Evolutionary conservation across 2,329 filamentous ascomycete species (phyloP).

Genomic region (Claviceps sp.): DNA sequence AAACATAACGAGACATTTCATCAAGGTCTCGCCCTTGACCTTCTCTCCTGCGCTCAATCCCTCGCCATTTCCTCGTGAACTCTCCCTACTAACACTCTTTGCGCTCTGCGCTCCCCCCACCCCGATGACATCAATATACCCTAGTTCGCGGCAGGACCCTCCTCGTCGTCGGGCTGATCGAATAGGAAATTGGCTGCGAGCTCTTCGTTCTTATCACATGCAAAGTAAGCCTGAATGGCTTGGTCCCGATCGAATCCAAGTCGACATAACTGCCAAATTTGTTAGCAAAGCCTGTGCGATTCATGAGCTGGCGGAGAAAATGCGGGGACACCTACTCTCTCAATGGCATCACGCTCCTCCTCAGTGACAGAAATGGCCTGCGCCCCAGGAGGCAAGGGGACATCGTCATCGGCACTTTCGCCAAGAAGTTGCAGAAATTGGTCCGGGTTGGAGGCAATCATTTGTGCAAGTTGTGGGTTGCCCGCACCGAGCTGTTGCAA

Average conservation of each 20-base stretch:
- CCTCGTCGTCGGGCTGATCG: constrained; percentile 84
- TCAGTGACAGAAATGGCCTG: constrained; percentile 86
- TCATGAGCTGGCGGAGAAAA: neutral
- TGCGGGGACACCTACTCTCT: constrained; percentile 50
- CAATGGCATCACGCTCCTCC: constrained; percentile 93
- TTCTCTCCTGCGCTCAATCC: too few species aligned
- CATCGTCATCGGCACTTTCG: constrained; percentile 77
- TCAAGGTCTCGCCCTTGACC: neutral
- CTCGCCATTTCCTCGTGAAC: neutral
- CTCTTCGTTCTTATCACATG: constrained; percentile 98
- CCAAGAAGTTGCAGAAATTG: constrained; percentile 84
- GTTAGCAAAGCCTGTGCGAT: neutral
- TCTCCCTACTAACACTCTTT: neutral
- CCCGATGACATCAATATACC: constrained; percentile 1
- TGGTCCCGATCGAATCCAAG: constrained; percentile 87
- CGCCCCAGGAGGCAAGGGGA: constrained; percentile 71
- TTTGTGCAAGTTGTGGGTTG: constrained; percentile 84
- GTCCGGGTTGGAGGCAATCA: constrained; percentile 85
- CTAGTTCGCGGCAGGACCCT: constrained; percentile 34
- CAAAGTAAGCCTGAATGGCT: constrained; percentile 96
- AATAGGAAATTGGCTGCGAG: constrained; percentile 96
- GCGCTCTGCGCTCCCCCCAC: neutral
- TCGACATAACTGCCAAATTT: constrained; percentile 57
- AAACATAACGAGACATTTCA: constrained; percentile 2
- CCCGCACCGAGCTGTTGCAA: constrained; percentile 89